Conservation (phyloP, 331 rosid genomes). For the Erythrophleum ivorense region DNA sequence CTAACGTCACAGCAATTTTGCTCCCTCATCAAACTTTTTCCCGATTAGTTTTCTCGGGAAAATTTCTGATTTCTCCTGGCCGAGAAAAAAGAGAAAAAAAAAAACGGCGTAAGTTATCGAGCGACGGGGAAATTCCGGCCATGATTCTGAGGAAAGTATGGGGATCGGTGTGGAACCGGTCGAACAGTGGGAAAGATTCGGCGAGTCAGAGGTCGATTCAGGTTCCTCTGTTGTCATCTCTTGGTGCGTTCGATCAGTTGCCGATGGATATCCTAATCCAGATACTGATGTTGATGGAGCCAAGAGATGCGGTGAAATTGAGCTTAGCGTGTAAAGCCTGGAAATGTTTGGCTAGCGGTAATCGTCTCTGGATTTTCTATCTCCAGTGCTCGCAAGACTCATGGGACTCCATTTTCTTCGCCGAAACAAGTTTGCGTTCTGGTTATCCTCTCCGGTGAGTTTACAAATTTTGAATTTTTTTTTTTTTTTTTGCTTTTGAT, state of each 20-base stretch:
- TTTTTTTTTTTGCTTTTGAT: background rate
- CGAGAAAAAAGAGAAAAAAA: no score
- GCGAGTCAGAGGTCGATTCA: background rate
- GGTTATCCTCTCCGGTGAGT: constrained; percentile 69
- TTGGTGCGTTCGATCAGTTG: constrained; percentile 58
- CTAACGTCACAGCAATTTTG: no score
- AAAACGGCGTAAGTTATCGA: no score
- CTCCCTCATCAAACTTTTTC: no score
- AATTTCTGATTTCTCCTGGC: no score
- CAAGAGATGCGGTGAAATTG: constrained; percentile 63
- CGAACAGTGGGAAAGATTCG: background rate
- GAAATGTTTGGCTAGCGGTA: constrained; percentile 47
- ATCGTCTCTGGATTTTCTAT: constrained; percentile 66
- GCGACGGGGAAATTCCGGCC: constrained; percentile 41
- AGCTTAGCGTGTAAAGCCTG: constrained; percentile 52
- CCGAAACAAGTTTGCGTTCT: constrained; percentile 62
- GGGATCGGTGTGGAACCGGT: constrained; percentile 47
- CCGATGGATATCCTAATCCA: constrained; percentile 66
- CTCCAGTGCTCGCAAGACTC: constrained; percentile 49
- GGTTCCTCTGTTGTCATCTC: background rate
- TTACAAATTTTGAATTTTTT: background rate
- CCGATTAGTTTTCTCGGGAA: no score
- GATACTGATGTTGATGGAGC: constrained; percentile 61
- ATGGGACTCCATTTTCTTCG: constrained; percentile 68
- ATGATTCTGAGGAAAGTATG: constrained; percentile 55